phyloP scores from a whole-genome alignment of 2,329 filamentous ascomycete genomes.

The Venturia aucupariae region DNA sequence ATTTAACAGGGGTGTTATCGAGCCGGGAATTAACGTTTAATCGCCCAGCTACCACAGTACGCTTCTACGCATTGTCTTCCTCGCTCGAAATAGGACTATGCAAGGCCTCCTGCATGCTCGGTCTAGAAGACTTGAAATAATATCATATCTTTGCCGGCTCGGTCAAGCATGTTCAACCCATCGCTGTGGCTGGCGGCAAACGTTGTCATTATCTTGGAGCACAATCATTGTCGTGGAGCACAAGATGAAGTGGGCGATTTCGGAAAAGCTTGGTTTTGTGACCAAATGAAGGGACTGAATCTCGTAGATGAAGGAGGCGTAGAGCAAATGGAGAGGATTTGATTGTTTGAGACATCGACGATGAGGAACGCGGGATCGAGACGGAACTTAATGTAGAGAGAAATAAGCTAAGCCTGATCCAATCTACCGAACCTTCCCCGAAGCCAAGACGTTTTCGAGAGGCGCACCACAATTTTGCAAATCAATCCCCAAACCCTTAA shows the following conservation, averaged over 20 bases:
- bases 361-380: no score
- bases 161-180: background rate
- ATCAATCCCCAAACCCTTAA: slow-evolving; percentile 20
- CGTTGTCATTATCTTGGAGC: background rate
- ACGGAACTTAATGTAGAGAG: no score
- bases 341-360: background rate
- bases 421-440: background rate
- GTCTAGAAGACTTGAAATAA: background rate
- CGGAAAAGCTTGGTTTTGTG: background rate
- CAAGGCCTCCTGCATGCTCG: background rate
- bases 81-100: background rate
- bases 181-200: background rate
- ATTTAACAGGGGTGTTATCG: no score
- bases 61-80: background rate
- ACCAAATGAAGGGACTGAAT: background rate
- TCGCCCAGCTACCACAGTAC: no score
- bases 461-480: background rate
- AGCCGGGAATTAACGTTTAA: no score
- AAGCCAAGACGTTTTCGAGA: background rate
- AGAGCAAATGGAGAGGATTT: background rate
- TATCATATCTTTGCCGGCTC: background rate
- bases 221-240: background rate
- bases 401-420: no score
- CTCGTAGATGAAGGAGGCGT: background rate
- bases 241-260: background rate